Evolutionary conservation across 169 alveolate genomes (phyloP).

Genomic region (Cardiosporidium cionae): DNA sequence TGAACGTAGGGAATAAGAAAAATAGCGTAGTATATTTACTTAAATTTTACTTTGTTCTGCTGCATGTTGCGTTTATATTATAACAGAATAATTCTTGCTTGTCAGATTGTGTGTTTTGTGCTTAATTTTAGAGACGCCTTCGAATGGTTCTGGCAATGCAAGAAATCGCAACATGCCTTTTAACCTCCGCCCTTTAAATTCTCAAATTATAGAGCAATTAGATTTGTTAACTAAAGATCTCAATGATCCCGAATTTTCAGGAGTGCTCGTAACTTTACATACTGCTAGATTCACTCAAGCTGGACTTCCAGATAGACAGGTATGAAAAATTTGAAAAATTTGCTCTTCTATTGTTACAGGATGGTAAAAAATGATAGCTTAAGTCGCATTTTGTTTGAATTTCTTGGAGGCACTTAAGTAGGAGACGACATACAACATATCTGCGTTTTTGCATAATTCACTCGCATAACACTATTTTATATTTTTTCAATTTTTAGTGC

Average conservation of each 20-base stretch:
- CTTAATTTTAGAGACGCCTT: background rate
- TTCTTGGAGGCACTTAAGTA: too few relatives aligned
- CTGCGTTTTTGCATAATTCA: too few relatives aligned
- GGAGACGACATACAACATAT: too few relatives aligned
- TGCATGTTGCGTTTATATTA: background rate
- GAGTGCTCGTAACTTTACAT: background rate
- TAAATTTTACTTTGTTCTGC: background rate
- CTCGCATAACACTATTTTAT: too few relatives aligned
- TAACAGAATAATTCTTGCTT: background rate
- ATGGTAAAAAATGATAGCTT: too few relatives aligned
- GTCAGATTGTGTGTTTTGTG: background rate
- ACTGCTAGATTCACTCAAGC: background rate
- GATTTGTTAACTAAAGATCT: background rate
- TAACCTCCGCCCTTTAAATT: background rate
- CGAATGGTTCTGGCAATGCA: too few relatives aligned
- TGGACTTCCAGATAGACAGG: background rate
- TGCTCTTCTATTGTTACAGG: too few relatives aligned
- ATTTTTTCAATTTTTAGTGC: conserved; percentile 40
- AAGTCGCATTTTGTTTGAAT: too few relatives aligned
- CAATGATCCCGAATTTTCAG: background rate
- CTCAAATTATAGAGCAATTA: background rate
- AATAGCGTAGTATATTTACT: too few relatives aligned
- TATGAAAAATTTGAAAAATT: too few relatives aligned
- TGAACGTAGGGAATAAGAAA: too few relatives aligned
- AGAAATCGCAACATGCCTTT: background rate